phyloP scores from a whole-genome alignment of 1,284 basidiomycete genomes.

The Taiwanofungus camphoratus region DNA sequence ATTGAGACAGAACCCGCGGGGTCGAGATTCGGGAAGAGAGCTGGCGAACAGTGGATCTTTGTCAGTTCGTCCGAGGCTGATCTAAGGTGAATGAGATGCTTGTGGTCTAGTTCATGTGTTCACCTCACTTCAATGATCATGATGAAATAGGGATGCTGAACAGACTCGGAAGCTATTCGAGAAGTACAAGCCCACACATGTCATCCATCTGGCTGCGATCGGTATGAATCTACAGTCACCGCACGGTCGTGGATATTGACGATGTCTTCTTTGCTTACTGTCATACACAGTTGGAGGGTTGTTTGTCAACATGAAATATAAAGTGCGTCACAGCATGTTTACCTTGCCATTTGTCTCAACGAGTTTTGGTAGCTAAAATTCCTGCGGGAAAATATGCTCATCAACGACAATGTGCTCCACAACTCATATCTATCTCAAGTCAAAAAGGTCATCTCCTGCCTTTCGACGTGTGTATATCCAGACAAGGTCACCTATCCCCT shows the following conservation, averaged over 20 bases:
- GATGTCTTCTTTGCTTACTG: too few relatives aligned
- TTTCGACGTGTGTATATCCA: slow-evolving; percentile 86
- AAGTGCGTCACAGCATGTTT: slow-evolving; percentile 38
- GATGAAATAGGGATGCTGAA: slow-evolving; percentile 33
- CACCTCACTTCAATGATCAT: neutral
- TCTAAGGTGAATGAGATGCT: slow-evolving; percentile 57
- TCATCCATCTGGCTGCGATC: slow-evolving; percentile 85
- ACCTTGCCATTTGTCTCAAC: neutral
- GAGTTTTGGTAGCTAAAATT: slow-evolving; percentile 63
- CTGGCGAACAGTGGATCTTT: slow-evolving; percentile 84
- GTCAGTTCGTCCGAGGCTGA: slow-evolving; percentile 72
- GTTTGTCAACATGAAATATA: slow-evolving; percentile 89
- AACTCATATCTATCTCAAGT: slow-evolving; percentile 58
- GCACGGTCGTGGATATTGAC: neutral
- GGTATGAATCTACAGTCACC: slow-evolving; percentile 42
- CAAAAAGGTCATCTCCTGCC: slow-evolving; percentile 77
- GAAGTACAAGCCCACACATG: slow-evolving; percentile 86
- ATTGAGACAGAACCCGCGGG: slow-evolving; percentile 74
- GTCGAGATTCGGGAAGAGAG: slow-evolving; percentile 68
- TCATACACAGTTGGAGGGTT: slow-evolving; percentile 69
- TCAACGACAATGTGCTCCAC: slow-evolving; percentile 88
- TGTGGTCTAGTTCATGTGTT: neutral
- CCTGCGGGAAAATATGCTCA: slow-evolving; percentile 83
- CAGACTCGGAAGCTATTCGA: slow-evolving; percentile 70
- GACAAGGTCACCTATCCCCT: slow-evolving; percentile 85